Percentiles rank a stretch among this genome's conserved stretches.
phyloP scores from a whole-genome alignment of 2,329 filamentous ascomycete genomes.

The Pseudocercospora musae region DNA sequence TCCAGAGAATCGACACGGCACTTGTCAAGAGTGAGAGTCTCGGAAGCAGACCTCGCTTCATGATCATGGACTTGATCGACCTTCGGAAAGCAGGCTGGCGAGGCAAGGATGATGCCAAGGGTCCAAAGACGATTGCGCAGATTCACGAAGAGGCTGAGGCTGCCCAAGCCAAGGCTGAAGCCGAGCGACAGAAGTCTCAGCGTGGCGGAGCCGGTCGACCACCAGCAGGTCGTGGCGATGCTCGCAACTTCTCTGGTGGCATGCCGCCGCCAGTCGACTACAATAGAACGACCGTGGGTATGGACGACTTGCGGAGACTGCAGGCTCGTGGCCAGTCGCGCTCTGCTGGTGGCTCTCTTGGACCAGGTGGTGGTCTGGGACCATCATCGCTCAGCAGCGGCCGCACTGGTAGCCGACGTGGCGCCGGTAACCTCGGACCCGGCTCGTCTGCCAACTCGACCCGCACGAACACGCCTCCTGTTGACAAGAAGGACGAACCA shows the following conservation, averaged over 20 bases:
- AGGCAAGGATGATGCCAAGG: conserved; percentile 93
- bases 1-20: conserved; percentile 79
- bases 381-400: conserved; percentile 57
- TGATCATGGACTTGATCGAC: conserved; percentile 93
- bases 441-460: conserved; percentile 73
- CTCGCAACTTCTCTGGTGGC: conserved; percentile 73
- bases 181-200: conserved; percentile 56
- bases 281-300: conserved; percentile 76
- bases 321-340: conserved; percentile 62
- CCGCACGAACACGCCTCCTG: conserved; percentile 81
- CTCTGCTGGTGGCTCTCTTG: conserved; percentile 60
- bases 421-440: conserved; percentile 30
- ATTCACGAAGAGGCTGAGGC: conserved; percentile 79
- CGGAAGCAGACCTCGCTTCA: conserved; percentile 86
- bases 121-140: conserved; percentile 93
- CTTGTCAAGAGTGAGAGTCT: conserved; percentile 70
- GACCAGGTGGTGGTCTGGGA: conserved; percentile 70
- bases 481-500: conserved; percentile 60
- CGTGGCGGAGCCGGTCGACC: conserved; percentile 66
- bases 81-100: conserved; percentile 74
- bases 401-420: conserved; percentile 78
- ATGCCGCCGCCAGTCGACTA: conserved; percentile 64
- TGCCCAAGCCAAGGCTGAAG: conserved; percentile 71
- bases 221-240: conserved; percentile 77
- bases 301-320: conserved; percentile 86